Evolutionary conservation across 2,329 filamentous ascomycete species (phyloP), one percentile per base, ranked within the genome.

Genomic region (Penicillium sp.): DNA sequence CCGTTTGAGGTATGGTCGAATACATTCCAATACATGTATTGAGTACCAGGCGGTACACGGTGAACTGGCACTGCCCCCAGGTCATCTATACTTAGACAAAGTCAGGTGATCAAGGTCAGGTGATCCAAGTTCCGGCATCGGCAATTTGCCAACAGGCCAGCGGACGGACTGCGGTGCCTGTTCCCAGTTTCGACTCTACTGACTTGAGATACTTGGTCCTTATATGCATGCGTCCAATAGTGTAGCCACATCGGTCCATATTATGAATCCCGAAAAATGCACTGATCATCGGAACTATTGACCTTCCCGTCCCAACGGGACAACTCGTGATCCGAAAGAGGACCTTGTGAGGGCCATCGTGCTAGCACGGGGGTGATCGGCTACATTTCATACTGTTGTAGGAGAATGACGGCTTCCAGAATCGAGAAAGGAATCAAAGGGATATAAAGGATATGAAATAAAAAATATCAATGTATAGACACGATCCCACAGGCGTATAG

Each of bases 391-490:
- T 22, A 22, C 19, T 22, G 19, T 22, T 22, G 19, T 46, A 28
- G 30, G 8, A 33, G 6, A 48, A 11, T 45, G 8, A 26, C 16
- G 28, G 43, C 5, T 28, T 16, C 16, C 2, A 16, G 7, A 33
- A n/a, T 30, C 13, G 3, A 48, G 25, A n/a, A 49, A 1, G n/a
- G 13, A 8, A 11, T 6, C 22, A 6, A 30, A 35, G 5, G 28
- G 16, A 35, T 11, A 48, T 7, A 14, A 53, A 28, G 13, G 35
- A 25, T 40, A 16, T 38, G 16, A 53, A 52, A 53, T 53, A 53
- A 25, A 52, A 52, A 13, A 38, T 57, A 52, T 51, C 37, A 35
- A 43, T 52, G 65, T 69, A 68, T 67, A 62, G 60, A 68, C 66
- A 68, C 35, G 55, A 57, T 67, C 45, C 52, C 56, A 53, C 52